phyloP scores from a whole-genome alignment of 169 alveolate genomes.

The Plasmodium gaboni region DNA sequence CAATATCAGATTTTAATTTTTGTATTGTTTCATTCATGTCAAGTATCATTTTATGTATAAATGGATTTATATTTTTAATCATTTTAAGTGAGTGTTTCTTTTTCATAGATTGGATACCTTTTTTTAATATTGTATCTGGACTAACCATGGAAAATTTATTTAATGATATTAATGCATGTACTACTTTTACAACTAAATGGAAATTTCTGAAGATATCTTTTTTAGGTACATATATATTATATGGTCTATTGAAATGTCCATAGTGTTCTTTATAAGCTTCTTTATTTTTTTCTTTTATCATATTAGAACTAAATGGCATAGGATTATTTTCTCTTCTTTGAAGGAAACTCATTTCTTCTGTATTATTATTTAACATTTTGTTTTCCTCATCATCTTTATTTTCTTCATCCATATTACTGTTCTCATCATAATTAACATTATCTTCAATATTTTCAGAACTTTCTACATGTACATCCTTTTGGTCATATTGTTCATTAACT shows the following conservation, averaged over 20 bases:
- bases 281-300: slow-evolving; percentile 34
- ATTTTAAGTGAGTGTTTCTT: background rate
- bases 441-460: background rate
- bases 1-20: slow-evolving; percentile 40
- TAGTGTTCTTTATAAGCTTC: background rate
- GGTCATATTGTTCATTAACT: background rate
- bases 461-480: background rate
- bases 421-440: too few relatives aligned
- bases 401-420: background rate
- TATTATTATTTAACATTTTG: background rate
- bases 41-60: slow-evolving; percentile 24
- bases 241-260: slow-evolving; percentile 61
- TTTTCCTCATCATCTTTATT: background rate
- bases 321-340: slow-evolving; percentile 1
- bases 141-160: slow-evolving; percentile 69
- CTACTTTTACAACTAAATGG: slow-evolving; percentile 32
- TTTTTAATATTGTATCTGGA: slow-evolving; percentile 43
- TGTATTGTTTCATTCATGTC: slow-evolving; percentile 55
- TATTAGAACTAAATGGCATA: slow-evolving; percentile 13
- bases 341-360: slow-evolving; percentile 15
- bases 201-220: slow-evolving; percentile 33
- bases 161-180: slow-evolving; percentile 59
- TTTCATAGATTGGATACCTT: slow-evolving; percentile 16
- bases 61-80: slow-evolving; percentile 33
- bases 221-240: slow-evolving; percentile 59